phyloP scores from a whole-genome alignment of 148 eudicot genomes.

The Camellia granthamiana region DNA sequence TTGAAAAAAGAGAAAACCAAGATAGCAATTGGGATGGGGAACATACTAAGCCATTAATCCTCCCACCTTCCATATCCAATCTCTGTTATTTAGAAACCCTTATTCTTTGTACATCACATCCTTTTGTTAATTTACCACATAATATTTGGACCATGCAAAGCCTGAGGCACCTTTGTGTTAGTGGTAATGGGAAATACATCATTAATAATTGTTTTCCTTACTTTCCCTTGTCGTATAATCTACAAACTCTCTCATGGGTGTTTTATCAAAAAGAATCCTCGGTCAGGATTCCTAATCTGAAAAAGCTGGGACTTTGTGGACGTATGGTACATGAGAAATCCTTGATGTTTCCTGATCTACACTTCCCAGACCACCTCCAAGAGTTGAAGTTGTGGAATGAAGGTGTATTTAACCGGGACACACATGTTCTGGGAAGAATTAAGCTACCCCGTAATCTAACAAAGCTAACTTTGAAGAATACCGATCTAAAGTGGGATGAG shows the following conservation, averaged over 20 bases:
- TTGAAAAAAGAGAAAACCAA: no score
- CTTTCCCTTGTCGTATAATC: not conserved
- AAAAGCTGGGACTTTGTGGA: conserved; percentile 8
- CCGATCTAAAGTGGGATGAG: conserved; percentile 12
- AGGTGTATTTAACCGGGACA: no score
- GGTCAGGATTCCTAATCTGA: conserved; percentile 11
- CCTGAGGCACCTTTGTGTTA: conserved; percentile 14
- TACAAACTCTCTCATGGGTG: conserved; percentile 7
- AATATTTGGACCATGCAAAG: not conserved
- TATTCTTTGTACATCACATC: not conserved
- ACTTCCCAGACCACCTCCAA: conserved; percentile 15
- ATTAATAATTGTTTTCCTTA: no score
- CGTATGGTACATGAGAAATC: not conserved
- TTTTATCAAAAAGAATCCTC: not conserved
- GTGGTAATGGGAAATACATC: not conserved
- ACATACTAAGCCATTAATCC: no score
- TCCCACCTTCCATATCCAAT: conserved; percentile 1
- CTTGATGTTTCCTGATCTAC: not conserved
- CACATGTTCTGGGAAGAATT: not conserved
- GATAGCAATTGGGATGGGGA: no score
- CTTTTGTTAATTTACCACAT: not conserved
- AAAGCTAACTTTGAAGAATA: conserved; percentile 6
- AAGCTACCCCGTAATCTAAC: conserved; percentile 14
- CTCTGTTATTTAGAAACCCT: conserved; percentile 20
- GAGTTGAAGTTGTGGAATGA: not conserved